A percentile compares a stretch with the other conserved stretches of the same genome.
Evolutionary conservation across 1,284 basidiomycete genomes (phyloP).

Genomic region (Tilletiopsis washingtonensis): DNA sequence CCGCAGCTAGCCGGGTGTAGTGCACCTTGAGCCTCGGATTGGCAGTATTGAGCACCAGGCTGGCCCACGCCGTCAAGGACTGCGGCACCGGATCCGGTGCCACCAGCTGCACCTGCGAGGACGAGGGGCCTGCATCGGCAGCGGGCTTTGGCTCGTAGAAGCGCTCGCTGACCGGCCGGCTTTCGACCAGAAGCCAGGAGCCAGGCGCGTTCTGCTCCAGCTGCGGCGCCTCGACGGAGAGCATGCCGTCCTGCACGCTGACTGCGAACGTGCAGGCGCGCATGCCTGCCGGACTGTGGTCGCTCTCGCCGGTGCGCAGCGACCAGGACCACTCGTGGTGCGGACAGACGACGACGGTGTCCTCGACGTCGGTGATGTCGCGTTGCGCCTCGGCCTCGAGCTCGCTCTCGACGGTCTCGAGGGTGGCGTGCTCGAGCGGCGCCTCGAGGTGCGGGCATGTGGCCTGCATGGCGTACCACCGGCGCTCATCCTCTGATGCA

Average conservation of each 20-base stretch:
- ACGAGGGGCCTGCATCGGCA: too few relatives aligned
- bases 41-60: conserved; percentile 64
- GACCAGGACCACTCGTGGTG: conserved; percentile 79
- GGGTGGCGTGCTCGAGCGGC: conserved; percentile 68
- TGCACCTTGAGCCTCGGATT: conserved; percentile 65
- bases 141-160: conserved; percentile 1
- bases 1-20: conserved; percentile 62
- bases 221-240: conserved; percentile 29
- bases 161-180: conserved; percentile 70
- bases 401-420: conserved; percentile 56
- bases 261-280: conserved; percentile 70
- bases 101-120: too few relatives aligned
- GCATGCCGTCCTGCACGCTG: conserved; percentile 51
- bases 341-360: conserved; percentile 53
- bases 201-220: background rate
- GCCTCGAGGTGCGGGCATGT: conserved; percentile 76
- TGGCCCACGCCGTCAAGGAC: conserved; percentile 67
- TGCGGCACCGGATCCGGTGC: conserved; percentile 26
- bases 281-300: conserved; percentile 70
- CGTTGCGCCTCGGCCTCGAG: conserved; percentile 11
- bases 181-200: conserved; percentile 65
- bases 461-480: conserved; percentile 69
- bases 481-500: background rate
- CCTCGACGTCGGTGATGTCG: conserved; percentile 49
- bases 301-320: conserved; percentile 58